phyloP scores from a whole-genome alignment of 805 yeast species.

The Ogataea corticis region DNA sequence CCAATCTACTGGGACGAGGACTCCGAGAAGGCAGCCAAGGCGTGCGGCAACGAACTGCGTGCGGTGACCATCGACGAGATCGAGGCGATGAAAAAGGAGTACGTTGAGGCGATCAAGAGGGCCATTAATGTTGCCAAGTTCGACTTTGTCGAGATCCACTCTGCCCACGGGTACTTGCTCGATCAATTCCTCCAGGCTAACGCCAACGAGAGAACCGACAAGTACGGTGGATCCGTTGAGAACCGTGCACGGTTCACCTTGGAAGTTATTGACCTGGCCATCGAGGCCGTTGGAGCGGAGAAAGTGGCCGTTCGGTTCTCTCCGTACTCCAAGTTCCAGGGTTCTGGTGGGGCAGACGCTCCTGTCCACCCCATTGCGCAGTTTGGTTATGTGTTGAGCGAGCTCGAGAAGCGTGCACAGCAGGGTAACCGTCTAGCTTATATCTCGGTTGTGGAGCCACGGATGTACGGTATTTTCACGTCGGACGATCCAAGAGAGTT shows the following conservation, averaged over 20 bases:
- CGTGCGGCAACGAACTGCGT: constrained; percentile 46
- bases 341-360: constrained; percentile 39
- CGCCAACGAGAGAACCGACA: constrained; percentile 39
- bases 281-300: constrained; percentile 52
- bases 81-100: constrained; percentile 41
- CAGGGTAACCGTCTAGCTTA: constrained; percentile 29
- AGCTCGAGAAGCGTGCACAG: constrained; percentile 40
- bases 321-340: constrained; percentile 44
- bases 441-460: constrained; percentile 35
- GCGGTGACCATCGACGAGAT: constrained; percentile 43
- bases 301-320: constrained; percentile 50
- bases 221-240: constrained; percentile 46
- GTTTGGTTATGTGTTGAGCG: constrained; percentile 40
- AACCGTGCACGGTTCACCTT: constrained; percentile 41
- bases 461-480: constrained; percentile 17
- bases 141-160: constrained; percentile 42
- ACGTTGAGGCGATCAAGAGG: constrained; percentile 44
- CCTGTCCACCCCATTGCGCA: constrained; percentile 38
- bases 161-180: constrained; percentile 41
- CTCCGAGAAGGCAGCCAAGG: constrained; percentile 36
- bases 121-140: constrained; percentile 37
- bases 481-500: constrained; percentile 5
- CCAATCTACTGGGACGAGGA: constrained; percentile 40
- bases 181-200: constrained; percentile 39
- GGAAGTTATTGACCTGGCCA: constrained; percentile 51